Base-by-base conservation (phyloP, 176 grass and related monocot genomes). In the Bonia amplexicaulis region DNA sequence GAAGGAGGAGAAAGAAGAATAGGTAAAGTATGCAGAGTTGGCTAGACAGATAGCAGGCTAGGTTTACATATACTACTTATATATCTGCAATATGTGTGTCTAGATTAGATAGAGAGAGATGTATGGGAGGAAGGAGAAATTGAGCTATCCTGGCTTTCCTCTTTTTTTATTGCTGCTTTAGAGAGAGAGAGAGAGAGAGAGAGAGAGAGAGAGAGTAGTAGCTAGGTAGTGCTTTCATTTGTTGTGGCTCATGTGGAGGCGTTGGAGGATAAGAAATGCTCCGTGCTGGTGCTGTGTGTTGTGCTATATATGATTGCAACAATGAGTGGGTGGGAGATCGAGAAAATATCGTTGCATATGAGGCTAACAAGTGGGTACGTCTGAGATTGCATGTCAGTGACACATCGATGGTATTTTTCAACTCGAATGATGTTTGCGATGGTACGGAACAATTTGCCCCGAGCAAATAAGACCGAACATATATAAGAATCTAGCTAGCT, bases 291-390 rank as follows among this genome's bases (percentile, higher is more conserved):
- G 47, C 40, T 7, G 40, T 57, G 64, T 19, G n/a, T 31, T 59
- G 57, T 69, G 71, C 69, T 55, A 73, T 94, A 85, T 45, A 73
- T 94, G 88, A 97, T 92, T 92, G 90, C 89, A 87, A 79, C 84
- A 92, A 91, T 94, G 88, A 94, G 95, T 94, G 95, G 94, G 90
- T 92, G 81, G 81, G 87, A 91, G 84, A 87, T 85, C 61, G 26
- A 31, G 12, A 83, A 54, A 54, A 54, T 20, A 54, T 7, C 17
- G 20, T 54, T 7, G 6, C 6, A 54, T 54, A 5, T 0, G 51
- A 54, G 52, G 52, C 41, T 54, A 0, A 19, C 17, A 54, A 20
- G 16, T 20, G 17, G 17, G 6, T n/a, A n/a, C n/a, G n/a, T 6
- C 6, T 20, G 0, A 7, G 6, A 54, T 17, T 1, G 20, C 6